Percentiles rank a stretch among this genome's conserved stretches.
phyloP scores from a whole-genome alignment of 352 stramenopile species.

The Globisporangium ultimum region DNA sequence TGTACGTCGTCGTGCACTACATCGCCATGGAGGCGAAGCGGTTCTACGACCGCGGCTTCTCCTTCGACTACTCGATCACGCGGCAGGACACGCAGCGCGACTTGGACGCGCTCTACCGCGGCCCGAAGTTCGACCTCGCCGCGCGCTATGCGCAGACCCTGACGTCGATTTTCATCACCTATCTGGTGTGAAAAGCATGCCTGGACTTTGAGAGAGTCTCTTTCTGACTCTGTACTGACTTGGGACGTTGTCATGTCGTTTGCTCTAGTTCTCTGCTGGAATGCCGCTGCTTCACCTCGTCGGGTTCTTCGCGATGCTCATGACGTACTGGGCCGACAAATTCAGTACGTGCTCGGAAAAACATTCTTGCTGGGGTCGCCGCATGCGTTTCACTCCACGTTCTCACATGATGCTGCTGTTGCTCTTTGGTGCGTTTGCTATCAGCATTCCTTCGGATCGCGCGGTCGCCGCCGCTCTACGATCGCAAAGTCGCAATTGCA shows the following conservation, averaged over 20 bases:
- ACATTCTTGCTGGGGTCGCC: background rate
- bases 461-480: conserved; percentile 65
- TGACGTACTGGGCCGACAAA: conserved; percentile 86
- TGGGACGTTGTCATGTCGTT: background rate
- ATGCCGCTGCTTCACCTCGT: conserved; percentile 80
- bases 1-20: conserved; percentile 60
- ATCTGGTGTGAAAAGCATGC: conserved; percentile 36
- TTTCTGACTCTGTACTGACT: background rate
- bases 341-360: too few relatives aligned
- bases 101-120: conserved; percentile 69
- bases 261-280: conserved; percentile 62
- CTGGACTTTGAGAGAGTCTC: background rate
- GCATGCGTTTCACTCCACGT: background rate
- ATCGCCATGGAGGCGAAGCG: conserved; percentile 43
- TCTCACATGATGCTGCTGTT: background rate
- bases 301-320: conserved; percentile 64
- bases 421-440: background rate
- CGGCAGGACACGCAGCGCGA: conserved; percentile 82
- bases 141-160: conserved; percentile 71
- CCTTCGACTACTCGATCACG: conserved; percentile 61
- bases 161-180: conserved; percentile 79
- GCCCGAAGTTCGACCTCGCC: conserved; percentile 75
- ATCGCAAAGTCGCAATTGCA: conserved; percentile 59
- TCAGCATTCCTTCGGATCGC: conserved; percentile 65
- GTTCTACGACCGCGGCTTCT: conserved; percentile 57